Conservation (phyloP, 306 rosid genomes). For the Urtica urens region DNA sequence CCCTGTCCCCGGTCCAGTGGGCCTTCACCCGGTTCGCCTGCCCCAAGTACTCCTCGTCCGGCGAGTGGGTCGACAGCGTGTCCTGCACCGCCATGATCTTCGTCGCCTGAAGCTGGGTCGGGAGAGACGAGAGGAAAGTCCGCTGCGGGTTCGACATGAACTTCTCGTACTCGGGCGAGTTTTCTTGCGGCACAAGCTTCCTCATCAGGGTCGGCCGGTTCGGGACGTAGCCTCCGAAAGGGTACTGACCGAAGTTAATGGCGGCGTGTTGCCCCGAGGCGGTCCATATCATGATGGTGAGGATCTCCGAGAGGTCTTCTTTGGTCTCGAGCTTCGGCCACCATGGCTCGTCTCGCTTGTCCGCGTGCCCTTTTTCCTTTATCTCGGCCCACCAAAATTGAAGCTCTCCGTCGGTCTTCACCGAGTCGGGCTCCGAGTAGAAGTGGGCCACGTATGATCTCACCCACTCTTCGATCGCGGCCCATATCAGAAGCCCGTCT, state of each 20-base stretch:
- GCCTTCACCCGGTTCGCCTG: slow-evolving; percentile 41
- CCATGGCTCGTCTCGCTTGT: slow-evolving; percentile 79
- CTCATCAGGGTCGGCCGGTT: slow-evolving; percentile 86
- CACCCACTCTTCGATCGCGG: slow-evolving; percentile 91
- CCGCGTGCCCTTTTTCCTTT: slow-evolving; percentile 66
- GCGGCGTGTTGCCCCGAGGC: slow-evolving; percentile 97
- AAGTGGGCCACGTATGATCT: slow-evolving; percentile 57
- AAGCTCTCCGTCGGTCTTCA: slow-evolving; percentile 61
- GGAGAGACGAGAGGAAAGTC: slow-evolving; percentile 63
- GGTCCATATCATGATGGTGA: slow-evolving; percentile 71
- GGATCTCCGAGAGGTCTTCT: slow-evolving; percentile 59
- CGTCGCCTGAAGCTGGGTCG: slow-evolving; percentile 95
- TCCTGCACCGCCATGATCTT: slow-evolving; percentile 98
- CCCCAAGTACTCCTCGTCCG: slow-evolving; percentile 97
- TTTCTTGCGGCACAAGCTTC: slow-evolving; percentile 69
- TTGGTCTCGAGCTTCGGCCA: slow-evolving; percentile 75
- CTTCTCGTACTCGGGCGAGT: slow-evolving; percentile 42
- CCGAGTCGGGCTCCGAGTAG: slow-evolving; percentile 51
- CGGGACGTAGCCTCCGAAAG: slow-evolving; percentile 90
- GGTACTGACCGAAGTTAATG: slow-evolving; percentile 91
- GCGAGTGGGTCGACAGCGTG: slow-evolving; percentile 77
- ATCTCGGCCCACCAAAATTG: slow-evolving; percentile 92
- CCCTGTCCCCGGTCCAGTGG: slow-evolving; percentile 60
- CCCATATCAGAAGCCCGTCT: slow-evolving; percentile 88
- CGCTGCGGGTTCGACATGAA: slow-evolving; percentile 63